phyloP scores from a whole-genome alignment of 192 early-diverging fungal genomes.

The Helicostylum pulchrum region DNA sequence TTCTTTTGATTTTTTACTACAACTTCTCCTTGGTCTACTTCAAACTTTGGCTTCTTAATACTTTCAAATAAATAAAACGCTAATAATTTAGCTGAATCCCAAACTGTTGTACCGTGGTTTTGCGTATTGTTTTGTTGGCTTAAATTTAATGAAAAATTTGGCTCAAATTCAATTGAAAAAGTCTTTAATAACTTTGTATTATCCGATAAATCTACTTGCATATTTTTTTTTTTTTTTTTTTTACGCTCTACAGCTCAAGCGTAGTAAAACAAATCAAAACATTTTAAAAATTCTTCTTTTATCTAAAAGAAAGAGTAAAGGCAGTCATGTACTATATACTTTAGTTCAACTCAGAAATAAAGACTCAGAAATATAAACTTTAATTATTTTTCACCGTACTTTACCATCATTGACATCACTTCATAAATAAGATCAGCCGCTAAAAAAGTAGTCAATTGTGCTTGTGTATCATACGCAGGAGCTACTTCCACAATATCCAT shows the following conservation, averaged over 20 bases:
- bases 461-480: constrained; percentile 42
- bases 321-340: too few species aligned
- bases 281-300: too few species aligned
- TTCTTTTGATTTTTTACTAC: not conserved
- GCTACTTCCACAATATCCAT: constrained; percentile 46
- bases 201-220: not conserved
- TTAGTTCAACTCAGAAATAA: too few species aligned
- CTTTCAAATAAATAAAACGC: constrained; percentile 22
- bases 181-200: constrained; percentile 6
- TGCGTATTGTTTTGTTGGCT: constrained; percentile 28
- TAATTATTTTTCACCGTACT: constrained; percentile 15
- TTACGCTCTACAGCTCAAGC: too few species aligned
- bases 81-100: constrained; percentile 26
- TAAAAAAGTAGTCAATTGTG: constrained; percentile 37
- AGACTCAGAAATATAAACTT: too few species aligned
- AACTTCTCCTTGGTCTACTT: not conserved
- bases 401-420: constrained; percentile 33
- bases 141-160: constrained; percentile 13
- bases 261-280: too few species aligned
- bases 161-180: constrained; percentile 5
- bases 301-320: too few species aligned
- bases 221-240: too few species aligned
- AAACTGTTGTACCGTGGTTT: constrained; percentile 38
- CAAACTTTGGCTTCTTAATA: constrained; percentile 10
- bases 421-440: constrained; percentile 36